phyloP scores from a whole-genome alignment of 129 eudicot genomes.

The Lonicera japonica region DNA sequence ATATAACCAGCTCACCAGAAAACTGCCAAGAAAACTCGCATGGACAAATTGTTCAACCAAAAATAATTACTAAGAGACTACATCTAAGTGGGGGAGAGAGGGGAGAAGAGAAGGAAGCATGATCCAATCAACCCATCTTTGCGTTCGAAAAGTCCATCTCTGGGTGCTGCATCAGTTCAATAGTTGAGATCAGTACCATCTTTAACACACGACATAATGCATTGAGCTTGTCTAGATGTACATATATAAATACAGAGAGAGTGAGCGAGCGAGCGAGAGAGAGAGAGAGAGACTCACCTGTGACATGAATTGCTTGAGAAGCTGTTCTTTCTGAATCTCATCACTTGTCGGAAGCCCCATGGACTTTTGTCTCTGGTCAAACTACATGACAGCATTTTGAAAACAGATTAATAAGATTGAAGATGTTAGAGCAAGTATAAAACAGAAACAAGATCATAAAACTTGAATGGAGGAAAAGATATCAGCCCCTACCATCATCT shows the following conservation, averaged over 20 bases:
- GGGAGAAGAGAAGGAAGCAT: not conserved
- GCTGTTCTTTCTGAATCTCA: slow-evolving; percentile 80
- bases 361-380: slow-evolving; percentile 80
- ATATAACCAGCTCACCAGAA: no score
- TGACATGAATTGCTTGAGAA: slow-evolving; percentile 68
- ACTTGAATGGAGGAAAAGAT: not conserved
- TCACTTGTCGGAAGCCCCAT: slow-evolving; percentile 89
- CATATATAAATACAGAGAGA: not conserved
- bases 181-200: not conserved
- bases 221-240: no score
- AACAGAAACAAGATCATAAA: no score
- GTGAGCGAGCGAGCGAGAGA: no score
- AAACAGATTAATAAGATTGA: not conserved
- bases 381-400: slow-evolving; percentile 27
- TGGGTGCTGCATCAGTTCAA: slow-evolving; percentile 55
- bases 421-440: no score
- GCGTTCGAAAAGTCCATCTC: slow-evolving; percentile 89
- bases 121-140: slow-evolving; percentile 19
- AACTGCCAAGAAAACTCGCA: no score
- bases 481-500: slow-evolving; percentile 74
- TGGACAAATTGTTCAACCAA: no score
- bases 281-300: slow-evolving; percentile 37
- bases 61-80: no score
- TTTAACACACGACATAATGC: no score
- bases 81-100: no score